phyloP scores from a whole-genome alignment of 441 rosid genomes.

The Euphorbia corollata region DNA sequence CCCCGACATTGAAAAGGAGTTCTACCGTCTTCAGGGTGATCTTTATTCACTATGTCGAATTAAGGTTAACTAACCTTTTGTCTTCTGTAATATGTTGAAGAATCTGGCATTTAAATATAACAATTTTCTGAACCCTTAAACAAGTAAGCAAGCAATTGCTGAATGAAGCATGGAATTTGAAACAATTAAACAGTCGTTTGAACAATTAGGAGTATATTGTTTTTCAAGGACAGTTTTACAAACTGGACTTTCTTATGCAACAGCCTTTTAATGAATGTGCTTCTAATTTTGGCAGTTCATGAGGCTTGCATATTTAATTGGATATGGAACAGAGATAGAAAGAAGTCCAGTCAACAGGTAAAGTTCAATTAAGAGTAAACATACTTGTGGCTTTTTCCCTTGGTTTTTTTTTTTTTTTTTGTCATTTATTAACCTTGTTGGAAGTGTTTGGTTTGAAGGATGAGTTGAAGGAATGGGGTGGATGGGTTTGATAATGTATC shows the following conservation, averaged over 20 bases:
- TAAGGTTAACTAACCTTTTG: conserved; percentile 46
- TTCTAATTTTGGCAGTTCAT: conserved; percentile 66
- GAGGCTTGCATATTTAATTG: conserved; percentile 93
- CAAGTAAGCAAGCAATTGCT: background rate
- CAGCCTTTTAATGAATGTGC: conserved; percentile 21
- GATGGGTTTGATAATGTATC: background rate
- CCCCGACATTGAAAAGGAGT: conserved; percentile 83
- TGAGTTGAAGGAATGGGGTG: background rate
- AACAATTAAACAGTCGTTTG: background rate
- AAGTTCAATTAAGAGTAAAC: conserved; percentile 14
- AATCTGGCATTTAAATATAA: background rate
- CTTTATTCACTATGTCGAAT: conserved; percentile 84
- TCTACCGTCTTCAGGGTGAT: conserved; percentile 90
- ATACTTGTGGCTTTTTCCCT: conserved; percentile 15
- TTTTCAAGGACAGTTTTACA: background rate
- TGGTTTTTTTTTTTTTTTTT: conserved; percentile 11
- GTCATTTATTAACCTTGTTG: conserved; percentile 12
- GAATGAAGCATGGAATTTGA: background rate
- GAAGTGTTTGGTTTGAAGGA: background rate
- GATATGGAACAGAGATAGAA: conserved; percentile 84
- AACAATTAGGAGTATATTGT: background rate
- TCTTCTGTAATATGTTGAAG: background rate
- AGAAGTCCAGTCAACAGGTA: conserved; percentile 96
- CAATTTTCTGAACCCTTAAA: background rate
- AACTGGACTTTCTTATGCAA: conserved; percentile 4